Evolutionary conservation across 805 yeast species (phyloP), one percentile per base, ranked within the genome.

Genomic region (Sporopachydermia lactativora): DNA sequence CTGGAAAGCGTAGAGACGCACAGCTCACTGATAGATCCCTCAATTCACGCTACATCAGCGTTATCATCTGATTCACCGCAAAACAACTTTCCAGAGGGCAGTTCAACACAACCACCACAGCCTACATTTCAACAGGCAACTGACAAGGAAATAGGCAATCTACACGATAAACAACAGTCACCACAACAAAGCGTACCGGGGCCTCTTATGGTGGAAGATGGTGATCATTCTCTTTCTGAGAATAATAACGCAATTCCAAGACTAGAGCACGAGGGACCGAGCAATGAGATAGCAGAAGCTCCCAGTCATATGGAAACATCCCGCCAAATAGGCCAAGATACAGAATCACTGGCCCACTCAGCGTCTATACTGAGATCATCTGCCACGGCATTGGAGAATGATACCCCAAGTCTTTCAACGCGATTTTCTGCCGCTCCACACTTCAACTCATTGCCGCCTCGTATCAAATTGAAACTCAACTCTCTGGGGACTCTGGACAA

Each of bases 401-500:
- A 24, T 8, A 8, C 31, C n/a, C 31, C 8, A 24, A 24, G 31
- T n/a, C 31, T 24, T n/a, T 24, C 31, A 24, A 24, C 31, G n/a
- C 31, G 31, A 8, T 24, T 24, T 24, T 24, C 31, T n/a, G 8
- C 31, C 8, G 31, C 31, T 24, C n/a, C 31, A n/a, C 8, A 24
- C 8, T 24, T 24, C 31, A 24, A 24, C 31, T 8, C 31, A 8
- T n/a, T 24, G 8, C 31, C 31, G 13, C 13, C 31, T 24, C 8
- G 31, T 8, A 24, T 24, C n/a, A 24, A 24, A 24, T n/a, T 24
- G 8, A 24, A 24, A n/a, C 31, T 24, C n/a, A 24, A 24, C 31
- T 24, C 31, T n/a, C n/a, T 24, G n/a, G 31, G 31, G n/a, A 24
- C 31, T 1, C 60, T 88, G 44, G 95, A 86, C 52, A 83, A 83